Conservation (phyloP, 1,284 basidiomycete species). For the Marasmius tenuissimus region DNA sequence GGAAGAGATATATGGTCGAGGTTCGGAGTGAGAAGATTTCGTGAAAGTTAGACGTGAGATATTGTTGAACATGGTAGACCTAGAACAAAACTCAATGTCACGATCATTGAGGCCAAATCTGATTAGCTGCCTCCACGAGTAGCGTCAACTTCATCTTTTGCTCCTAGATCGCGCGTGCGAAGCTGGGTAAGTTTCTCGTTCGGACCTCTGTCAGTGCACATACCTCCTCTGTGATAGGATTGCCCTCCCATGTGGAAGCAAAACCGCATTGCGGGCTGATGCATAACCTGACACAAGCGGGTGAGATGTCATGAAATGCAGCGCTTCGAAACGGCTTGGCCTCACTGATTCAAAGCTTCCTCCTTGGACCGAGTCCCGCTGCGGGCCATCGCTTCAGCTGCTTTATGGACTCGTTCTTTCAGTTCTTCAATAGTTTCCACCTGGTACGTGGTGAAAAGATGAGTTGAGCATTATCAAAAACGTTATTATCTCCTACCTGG, state of each 20-base stretch:
- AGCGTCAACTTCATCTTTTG: conserved; percentile 52
- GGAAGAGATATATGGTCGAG: neutral
- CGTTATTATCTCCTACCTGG: conserved; percentile 32
- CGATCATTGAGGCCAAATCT: conserved; percentile 40
- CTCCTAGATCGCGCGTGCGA: conserved; percentile 29
- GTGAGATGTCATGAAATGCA: too few species aligned
- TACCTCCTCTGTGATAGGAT: conserved; percentile 55
- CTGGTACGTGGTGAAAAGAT: conserved; percentile 22
- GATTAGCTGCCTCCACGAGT: conserved; percentile 51
- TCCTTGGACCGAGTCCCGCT: conserved; percentile 53
- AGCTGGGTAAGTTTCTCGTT: neutral
- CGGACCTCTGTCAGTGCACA: conserved; percentile 3
- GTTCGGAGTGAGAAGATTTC: neutral
- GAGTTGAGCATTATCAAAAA: too few species aligned
- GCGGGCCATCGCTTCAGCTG: conserved; percentile 56
- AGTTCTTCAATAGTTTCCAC: conserved; percentile 65
- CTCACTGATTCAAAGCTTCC: conserved; percentile 58
- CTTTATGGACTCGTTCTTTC: conserved; percentile 60
- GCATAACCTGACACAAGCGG: conserved; percentile 44
- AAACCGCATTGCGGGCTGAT: conserved; percentile 80
- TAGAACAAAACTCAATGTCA: neutral
- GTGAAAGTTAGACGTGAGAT: too few species aligned
- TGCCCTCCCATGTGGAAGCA: conserved; percentile 67
- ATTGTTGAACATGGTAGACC: neutral
- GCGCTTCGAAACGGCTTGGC: too few species aligned